phyloP scores from a whole-genome alignment of 129 eudicot species.

The Chrysanthemum seticuspe region DNA sequence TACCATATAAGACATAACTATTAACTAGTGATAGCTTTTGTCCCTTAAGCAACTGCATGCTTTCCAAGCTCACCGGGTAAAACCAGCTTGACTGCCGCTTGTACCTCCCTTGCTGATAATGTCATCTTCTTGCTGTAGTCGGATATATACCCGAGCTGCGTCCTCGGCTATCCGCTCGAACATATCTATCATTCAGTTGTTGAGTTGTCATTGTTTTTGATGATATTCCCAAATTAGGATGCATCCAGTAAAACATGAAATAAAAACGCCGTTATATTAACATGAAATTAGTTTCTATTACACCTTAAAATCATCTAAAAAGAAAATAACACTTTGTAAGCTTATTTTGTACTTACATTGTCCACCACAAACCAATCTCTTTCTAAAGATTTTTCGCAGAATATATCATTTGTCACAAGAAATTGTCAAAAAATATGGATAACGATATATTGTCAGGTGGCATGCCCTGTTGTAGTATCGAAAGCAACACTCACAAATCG shows the following conservation, averaged over 20 bases:
- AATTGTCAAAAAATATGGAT: no score
- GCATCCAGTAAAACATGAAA: constrained; percentile 30
- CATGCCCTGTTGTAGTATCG: no score
- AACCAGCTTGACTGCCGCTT: constrained; percentile 76
- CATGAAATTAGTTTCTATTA: no score
- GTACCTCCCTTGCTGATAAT: constrained; percentile 72
- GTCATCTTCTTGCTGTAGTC: constrained; percentile 41
- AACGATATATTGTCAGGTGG: no score
- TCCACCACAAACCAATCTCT: no score
- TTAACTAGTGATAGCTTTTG: constrained; percentile 78
- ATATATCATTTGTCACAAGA: no score
- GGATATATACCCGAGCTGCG: constrained; percentile 47
- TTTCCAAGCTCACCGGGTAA: constrained; percentile 85
- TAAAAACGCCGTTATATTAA: no score
- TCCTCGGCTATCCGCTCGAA: constrained; percentile 75
- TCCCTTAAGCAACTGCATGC: constrained; percentile 87
- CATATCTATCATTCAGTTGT: constrained; percentile 75
- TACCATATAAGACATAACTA: constrained; percentile 29
- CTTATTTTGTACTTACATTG: no score
- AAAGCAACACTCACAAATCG: no score
- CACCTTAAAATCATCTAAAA: no score
- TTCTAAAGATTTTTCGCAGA: no score
- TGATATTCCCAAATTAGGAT: constrained; percentile 79
- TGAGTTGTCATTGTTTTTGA: constrained; percentile 64
- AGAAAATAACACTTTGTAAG: no score